These are phyloP conservation scores for Kodamaea laetipori DNA, from an alignment of 805 yeast genomes.

Conservation along the genomic window DNA sequence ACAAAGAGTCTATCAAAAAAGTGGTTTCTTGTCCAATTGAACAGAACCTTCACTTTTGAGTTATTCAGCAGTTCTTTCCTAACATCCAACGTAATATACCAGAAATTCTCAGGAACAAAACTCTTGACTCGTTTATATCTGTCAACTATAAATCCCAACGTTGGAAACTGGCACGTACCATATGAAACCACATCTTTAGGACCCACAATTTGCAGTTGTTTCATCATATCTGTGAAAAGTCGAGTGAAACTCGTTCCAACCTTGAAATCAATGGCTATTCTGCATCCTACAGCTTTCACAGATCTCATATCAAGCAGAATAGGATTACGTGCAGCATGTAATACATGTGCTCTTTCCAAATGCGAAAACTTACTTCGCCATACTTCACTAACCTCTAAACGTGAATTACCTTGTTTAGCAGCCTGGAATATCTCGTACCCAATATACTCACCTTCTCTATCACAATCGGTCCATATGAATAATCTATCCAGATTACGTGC, in stretches of 20 bases:
- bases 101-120: slow-evolving; percentile 77
- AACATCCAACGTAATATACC: slow-evolving; percentile 65
- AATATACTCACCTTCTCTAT: slow-evolving; percentile 92
- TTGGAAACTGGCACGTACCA: slow-evolving; percentile 96
- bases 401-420: slow-evolving; percentile 60
- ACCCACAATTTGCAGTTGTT: slow-evolving; percentile 33
- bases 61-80: slow-evolving; percentile 34
- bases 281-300: slow-evolving; percentile 80
- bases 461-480: slow-evolving; percentile 99
- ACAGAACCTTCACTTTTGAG: slow-evolving; percentile 31
- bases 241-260: slow-evolving; percentile 91
- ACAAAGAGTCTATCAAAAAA: slow-evolving; percentile 74
- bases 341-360: slow-evolving; percentile 72
- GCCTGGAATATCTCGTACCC: slow-evolving; percentile 79
- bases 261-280: slow-evolving; percentile 85
- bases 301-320: slow-evolving; percentile 60
- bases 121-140: slow-evolving; percentile 72
- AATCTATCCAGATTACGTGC: slow-evolving; percentile 60
- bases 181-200: slow-evolving; percentile 59
- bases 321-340: slow-evolving; percentile 74
- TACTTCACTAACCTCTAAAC: slow-evolving; percentile 43
- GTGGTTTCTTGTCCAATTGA: slow-evolving; percentile 73
- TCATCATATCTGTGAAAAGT: slow-evolving; percentile 60
- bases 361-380: slow-evolving; percentile 88
- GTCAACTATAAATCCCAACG: slow-evolving; percentile 94